Evolutionary conservation across 2,329 filamentous ascomycete species (phyloP), one percentile per base, ranked within the genome.

Genomic region (Aspergillus sp.): DNA sequence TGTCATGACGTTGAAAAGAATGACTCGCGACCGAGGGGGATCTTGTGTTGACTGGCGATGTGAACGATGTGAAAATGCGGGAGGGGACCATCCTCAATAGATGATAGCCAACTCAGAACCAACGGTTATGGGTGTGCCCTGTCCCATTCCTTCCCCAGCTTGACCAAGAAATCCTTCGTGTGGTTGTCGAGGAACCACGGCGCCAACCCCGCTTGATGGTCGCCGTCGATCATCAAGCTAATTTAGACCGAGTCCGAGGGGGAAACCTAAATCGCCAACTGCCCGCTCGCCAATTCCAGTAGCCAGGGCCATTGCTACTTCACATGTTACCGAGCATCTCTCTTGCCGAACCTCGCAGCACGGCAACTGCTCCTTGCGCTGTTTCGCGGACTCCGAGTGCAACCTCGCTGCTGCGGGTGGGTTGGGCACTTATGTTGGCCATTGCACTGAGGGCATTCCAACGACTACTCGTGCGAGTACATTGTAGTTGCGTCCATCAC

Each of bases 311-410:
- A 32, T 50, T 17, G 25, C 25, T 27, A 10, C 47, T 30, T 67
- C 65, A 67, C 64, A 67, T 66, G 62, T 47, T 62, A 54, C 64
- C 62, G 65, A 66, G 54, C 44, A 30, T 17, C 23, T 30, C 25
- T 50, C 23, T 50, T 27, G 23, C 47, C 47, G 25, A 50, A 32
- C 30, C 47, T 11, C 47, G n/a, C 47, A 30, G 25, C 25, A 50
- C 25, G 15, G 47, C 25, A 19, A 50, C 25, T 11, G 13, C 47
- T 30, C 47, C 25, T 30, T 49, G 47, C 25, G 25, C 25, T 50
- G 25, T 50, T 30, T 30, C n/a, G 25, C 25, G 25, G 25, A 11
- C 30, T 11, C 47, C 25, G n/a, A 50, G n/a, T 50, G 47, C 47
- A 32, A 50, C 27, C 44, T 49, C 44, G 27, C 47, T n/a, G 13